Evolutionary conservation across 2,329 filamentous ascomycete genomes (phyloP), one percentile per base, ranked within the genome.

Genomic region (Cercospora sp.): DNA sequence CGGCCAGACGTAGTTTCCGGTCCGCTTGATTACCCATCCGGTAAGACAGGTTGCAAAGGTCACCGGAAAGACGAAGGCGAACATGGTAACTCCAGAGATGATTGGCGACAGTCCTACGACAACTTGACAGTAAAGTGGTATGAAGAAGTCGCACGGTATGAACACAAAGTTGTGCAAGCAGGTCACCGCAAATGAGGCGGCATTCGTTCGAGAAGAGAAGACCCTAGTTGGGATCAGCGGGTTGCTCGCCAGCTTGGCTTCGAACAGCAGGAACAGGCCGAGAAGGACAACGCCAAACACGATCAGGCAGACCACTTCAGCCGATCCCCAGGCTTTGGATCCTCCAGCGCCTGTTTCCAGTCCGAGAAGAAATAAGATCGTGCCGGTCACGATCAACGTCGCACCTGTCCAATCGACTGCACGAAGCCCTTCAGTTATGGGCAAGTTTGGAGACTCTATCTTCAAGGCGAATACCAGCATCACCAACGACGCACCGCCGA

Each of bases 81-180:
- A 81, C 5, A 91, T 82, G 12, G 89, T 84, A 0, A 90, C 71
- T 73, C 84, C 84, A 0, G 88, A 90, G 24, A 82, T 81, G 49
- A 90, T 80, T 0, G 89, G 88, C 0, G 84, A 84, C 1, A 86
- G 86, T 59, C 84, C 84, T 1, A 89, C 84, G 0, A 89, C 89
- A 3, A 88, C 85, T 76, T 94, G 91, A 66, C 92, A 89, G 78
- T 89, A 93, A 0, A 93, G 82, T 0, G 91, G 91, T 26, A 93
- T 82, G 73, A 91, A 93, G 79, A 91, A 93, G 63, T 88, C 86
- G 1, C 84, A 84, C 0, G 85, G 86, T 55, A 91, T 89, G 77
- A 90, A 90, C 34, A 80, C 83, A 69, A 85, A 83, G 18, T 81
- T 81, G 71, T 86, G 83, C 12, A 80, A 78, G 73, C 83, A 84